phyloP scores from a whole-genome alignment of 2,329 filamentous ascomycete species.

The Scytalidium sp. region DNA sequence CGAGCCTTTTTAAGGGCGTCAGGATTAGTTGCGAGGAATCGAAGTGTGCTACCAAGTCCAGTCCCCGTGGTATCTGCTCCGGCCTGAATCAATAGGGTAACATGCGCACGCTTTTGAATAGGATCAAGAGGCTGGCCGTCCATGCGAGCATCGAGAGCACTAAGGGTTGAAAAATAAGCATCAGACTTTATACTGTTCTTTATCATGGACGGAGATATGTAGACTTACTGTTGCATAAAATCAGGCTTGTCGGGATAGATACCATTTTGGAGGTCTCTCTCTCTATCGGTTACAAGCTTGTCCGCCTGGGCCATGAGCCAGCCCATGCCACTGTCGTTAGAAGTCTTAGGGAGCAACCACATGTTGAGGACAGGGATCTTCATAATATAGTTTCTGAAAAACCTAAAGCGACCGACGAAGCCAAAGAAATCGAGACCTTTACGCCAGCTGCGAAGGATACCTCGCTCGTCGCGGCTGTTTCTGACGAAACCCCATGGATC shows the following conservation, averaged over 20 bases:
- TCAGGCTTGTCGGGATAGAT: constrained; percentile 20
- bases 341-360: constrained; percentile 26
- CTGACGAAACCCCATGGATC: constrained; percentile 35
- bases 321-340: constrained; percentile 31
- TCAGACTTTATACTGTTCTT: neutral
- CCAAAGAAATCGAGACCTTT: constrained; percentile 34
- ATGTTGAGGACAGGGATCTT: constrained; percentile 11
- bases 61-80: constrained; percentile 15
- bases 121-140: constrained; percentile 2
- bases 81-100: constrained; percentile 8
- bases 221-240: constrained; percentile 30
- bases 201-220: neutral
- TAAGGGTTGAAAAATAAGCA: neutral
- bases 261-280: constrained; percentile 16
- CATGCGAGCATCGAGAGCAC: neutral
- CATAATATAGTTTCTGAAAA: constrained; percentile 31
- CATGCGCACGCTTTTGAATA: constrained; percentile 5
- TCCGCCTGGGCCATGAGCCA: constrained; percentile 35
- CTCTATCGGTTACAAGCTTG: constrained; percentile 25
- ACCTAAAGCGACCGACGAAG: constrained; percentile 30
- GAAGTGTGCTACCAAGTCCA: constrained; percentile 1
- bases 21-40: constrained; percentile 1
- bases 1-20: neutral
- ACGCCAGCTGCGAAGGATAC: constrained; percentile 33
- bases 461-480: constrained; percentile 35